Evolutionary conservation across 345 rosid species (phyloP).

Genomic region (Pistacia vera): DNA sequence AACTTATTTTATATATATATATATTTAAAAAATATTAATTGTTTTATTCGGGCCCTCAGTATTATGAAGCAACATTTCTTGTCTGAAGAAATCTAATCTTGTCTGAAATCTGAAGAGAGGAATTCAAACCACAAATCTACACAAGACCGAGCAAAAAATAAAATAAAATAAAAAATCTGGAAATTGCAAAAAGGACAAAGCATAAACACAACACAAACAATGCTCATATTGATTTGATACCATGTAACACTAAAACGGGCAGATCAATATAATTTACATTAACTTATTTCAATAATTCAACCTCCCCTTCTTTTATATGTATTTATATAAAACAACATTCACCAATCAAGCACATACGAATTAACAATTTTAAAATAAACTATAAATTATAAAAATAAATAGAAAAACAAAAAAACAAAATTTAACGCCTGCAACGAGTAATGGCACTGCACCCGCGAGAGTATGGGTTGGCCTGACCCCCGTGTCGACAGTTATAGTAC

Average conservation of each 20-base stretch:
- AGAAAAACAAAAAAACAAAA: not conserved
- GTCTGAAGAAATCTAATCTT: not conserved
- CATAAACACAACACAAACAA: not conserved
- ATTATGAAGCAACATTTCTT: not conserved
- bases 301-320: conserved; percentile 1
- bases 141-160: not conserved
- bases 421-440: conserved; percentile 72
- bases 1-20: no score
- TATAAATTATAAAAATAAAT: not conserved
- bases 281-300: not conserved
- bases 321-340: conserved; percentile 1
- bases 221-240: not conserved
- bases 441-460: conserved; percentile 78
- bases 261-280: not conserved
- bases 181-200: not conserved
- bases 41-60: not conserved
- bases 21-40: no score
- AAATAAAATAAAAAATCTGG: no score
- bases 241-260: not conserved
- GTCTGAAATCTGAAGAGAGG: conserved; percentile 8
- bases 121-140: not conserved
- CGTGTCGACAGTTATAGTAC: conserved; percentile 80
- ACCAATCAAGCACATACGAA: not conserved
- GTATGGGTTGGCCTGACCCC: conserved; percentile 84
- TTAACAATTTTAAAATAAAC: not conserved